These are phyloP conservation scores for Pseudogymnoascus sp. DNA, from an alignment of 2,329 filamentous ascomycete genomes.

Conservation along the genomic window DNA sequence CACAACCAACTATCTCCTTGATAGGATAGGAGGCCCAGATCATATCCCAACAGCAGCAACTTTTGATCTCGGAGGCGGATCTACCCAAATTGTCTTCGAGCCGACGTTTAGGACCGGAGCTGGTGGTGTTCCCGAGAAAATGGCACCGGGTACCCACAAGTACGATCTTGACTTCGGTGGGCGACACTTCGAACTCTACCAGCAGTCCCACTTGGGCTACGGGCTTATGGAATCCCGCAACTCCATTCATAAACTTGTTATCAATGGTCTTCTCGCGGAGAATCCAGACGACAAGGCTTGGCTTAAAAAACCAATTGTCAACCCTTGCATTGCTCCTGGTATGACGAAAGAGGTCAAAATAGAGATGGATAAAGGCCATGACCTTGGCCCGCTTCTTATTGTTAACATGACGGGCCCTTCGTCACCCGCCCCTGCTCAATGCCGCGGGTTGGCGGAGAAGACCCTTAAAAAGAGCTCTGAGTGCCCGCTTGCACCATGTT, in stretches of 20 bases:
- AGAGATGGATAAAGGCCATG: conserved; percentile 58
- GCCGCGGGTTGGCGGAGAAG: conserved; percentile 82
- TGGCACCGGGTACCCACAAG: conserved; percentile 90
- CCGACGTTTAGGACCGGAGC: conserved; percentile 75
- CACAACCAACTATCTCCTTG: conserved; percentile 95
- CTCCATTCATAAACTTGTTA: conserved; percentile 69
- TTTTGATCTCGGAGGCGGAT: conserved; percentile 93
- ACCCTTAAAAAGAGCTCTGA: conserved; percentile 80
- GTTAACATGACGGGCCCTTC: conserved; percentile 86
- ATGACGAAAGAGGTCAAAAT: conserved; percentile 70
- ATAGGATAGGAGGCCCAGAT: conserved; percentile 92
- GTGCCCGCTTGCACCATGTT: conserved; percentile 84
- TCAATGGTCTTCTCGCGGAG: conserved; percentile 64
- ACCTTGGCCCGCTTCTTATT: conserved; percentile 56
- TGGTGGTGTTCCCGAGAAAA: conserved; percentile 77
- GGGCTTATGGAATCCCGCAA: conserved; percentile 93
- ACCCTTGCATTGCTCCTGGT: conserved; percentile 82
- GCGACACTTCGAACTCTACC: conserved; percentile 86
- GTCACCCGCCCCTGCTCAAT: conserved; percentile 72
- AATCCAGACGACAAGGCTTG: conserved; percentile 58
- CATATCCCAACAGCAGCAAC: conserved; percentile 86
- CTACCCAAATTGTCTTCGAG: conserved; percentile 97
- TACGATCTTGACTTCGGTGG: conserved; percentile 88
- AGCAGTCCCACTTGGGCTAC: conserved; percentile 96
- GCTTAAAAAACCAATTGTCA: conserved; percentile 64